phyloP scores from a whole-genome alignment of 352 stramenopile species.

The Phytophthora pinifolia region DNA sequence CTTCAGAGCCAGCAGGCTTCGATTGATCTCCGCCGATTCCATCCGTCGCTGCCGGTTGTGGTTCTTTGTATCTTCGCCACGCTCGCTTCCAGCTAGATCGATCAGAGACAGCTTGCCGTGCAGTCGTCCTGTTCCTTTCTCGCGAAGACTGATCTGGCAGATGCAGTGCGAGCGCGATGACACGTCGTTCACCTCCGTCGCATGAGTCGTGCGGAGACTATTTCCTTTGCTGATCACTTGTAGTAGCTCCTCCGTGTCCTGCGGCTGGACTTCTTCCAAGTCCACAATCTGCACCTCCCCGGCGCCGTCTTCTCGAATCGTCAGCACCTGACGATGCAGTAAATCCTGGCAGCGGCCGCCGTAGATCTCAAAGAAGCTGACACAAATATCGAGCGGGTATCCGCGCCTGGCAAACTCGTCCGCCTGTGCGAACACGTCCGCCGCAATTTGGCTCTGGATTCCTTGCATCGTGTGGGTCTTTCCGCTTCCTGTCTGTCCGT shows the following conservation, averaged over 20 bases:
- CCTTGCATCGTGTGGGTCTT: conserved; percentile 95
- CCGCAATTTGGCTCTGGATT: conserved; percentile 77
- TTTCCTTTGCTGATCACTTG: conserved; percentile 94
- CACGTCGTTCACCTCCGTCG: conserved; percentile 96
- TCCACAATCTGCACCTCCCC: conserved; percentile 96
- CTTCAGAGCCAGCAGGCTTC: conserved; percentile 95
- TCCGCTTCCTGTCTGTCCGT: conserved; percentile 93
- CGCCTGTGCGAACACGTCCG: conserved; percentile 73
- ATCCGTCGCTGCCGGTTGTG: conserved; percentile 92
- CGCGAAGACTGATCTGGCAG: conserved; percentile 91
- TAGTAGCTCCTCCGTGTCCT: conserved; percentile 88
- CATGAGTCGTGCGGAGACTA: conserved; percentile 93
- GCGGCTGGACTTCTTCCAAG: conserved; percentile 91
- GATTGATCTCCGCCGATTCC: conserved; percentile 98
- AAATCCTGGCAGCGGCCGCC: conserved; percentile 95
- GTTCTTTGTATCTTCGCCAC: conserved; percentile 95
- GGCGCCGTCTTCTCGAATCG: conserved; percentile 93
- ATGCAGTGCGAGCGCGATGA: conserved; percentile 95
- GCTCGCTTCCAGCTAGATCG: conserved; percentile 95
- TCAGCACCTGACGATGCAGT: conserved; percentile 88
- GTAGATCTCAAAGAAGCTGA: conserved; percentile 98
- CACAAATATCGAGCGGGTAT: conserved; percentile 80
- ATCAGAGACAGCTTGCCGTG: conserved; percentile 95
- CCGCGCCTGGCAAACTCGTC: conserved; percentile 52
- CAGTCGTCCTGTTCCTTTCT: conserved; percentile 43